Percentiles rank a stretch among this genome's conserved stretches.
Conservation (phyloP, 176 grass and related monocot species). For the Microstegium vimineum region DNA sequence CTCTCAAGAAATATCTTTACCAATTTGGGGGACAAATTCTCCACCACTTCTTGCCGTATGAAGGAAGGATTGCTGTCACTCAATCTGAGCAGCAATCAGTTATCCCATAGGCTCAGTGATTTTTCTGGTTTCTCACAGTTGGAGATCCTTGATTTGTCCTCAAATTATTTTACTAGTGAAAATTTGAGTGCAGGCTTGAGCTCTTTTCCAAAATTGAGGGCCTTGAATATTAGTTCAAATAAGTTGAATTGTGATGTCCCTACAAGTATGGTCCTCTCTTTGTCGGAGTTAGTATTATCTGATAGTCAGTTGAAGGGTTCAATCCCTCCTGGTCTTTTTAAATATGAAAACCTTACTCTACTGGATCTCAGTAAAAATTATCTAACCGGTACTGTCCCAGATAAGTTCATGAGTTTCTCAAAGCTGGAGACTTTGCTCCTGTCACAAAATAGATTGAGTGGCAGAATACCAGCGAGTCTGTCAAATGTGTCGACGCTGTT, state of each 20-base stretch:
- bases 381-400: not conserved
- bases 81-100: conserved; percentile 43
- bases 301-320: conserved; percentile 18
- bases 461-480: no score
- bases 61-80: conserved; percentile 21
- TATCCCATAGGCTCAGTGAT: not conserved
- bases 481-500: no score
- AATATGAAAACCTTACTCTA: conserved; percentile 11
- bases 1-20: conserved; percentile 34
- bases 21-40: conserved; percentile 4
- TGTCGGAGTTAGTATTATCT: conserved; percentile 51
- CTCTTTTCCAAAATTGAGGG: conserved; percentile 26
- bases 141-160: conserved; percentile 61
- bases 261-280: not conserved
- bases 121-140: conserved; percentile 36
- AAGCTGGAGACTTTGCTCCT: no score
- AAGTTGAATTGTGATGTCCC: conserved; percentile 10
- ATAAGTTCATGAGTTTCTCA: no score
- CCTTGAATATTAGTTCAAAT: conserved; percentile 55
- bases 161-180: not conserved
- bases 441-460: no score
- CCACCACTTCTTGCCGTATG: conserved; percentile 29
- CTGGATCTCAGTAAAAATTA: conserved; percentile 65
- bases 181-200: conserved; percentile 7
- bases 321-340: conserved; percentile 28